Evolutionary conservation across 2,329 filamentous ascomycete species (phyloP).

Genomic region (Pseudocercospora crystallina): DNA sequence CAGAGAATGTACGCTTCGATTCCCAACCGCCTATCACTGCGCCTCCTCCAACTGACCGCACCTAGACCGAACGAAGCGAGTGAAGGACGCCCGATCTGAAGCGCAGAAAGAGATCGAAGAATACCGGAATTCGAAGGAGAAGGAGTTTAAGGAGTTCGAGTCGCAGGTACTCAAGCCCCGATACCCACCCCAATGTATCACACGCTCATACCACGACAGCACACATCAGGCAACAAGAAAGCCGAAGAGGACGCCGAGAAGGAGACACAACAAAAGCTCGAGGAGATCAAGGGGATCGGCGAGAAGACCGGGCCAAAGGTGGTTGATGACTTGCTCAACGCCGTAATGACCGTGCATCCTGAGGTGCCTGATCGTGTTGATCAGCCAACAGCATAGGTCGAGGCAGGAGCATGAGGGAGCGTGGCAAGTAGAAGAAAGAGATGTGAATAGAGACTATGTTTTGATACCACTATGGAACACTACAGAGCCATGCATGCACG

Average conservation of each 20-base stretch:
- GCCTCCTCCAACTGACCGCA: slow-evolving; percentile 23
- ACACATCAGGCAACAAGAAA: slow-evolving; percentile 83
- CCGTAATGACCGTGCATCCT: slow-evolving; percentile 82
- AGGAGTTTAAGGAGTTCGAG: slow-evolving; percentile 94
- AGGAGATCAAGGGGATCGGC: slow-evolving; percentile 77
- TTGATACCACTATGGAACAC: too few relatives aligned
- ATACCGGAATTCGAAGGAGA: slow-evolving; percentile 85
- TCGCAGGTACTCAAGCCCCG: slow-evolving; percentile 57
- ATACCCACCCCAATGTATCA: not conserved
- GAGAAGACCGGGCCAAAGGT: slow-evolving; percentile 78
- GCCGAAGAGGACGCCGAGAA: slow-evolving; percentile 70
- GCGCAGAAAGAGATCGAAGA: slow-evolving; percentile 97
- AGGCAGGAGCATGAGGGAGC: too few relatives aligned
- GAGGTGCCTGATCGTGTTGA: slow-evolving; percentile 54
- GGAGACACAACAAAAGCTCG: slow-evolving; percentile 77
- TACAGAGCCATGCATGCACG: too few relatives aligned
- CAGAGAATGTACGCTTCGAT: slow-evolving; percentile 71
- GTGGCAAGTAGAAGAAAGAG: too few relatives aligned
- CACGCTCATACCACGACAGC: slow-evolving; percentile 53
- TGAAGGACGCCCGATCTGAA: slow-evolving; percentile 93
- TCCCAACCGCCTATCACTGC: slow-evolving; percentile 4
- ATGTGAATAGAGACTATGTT: too few relatives aligned
- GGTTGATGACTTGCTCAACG: slow-evolving; percentile 76
- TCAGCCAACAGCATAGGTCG: slow-evolving; percentile 30
- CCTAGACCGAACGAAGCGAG: slow-evolving; percentile 87